These are phyloP conservation scores for Pisolithus tinctorius DNA, from an alignment of 768 basidiomycete genomes.

Conservation along the genomic window DNA sequence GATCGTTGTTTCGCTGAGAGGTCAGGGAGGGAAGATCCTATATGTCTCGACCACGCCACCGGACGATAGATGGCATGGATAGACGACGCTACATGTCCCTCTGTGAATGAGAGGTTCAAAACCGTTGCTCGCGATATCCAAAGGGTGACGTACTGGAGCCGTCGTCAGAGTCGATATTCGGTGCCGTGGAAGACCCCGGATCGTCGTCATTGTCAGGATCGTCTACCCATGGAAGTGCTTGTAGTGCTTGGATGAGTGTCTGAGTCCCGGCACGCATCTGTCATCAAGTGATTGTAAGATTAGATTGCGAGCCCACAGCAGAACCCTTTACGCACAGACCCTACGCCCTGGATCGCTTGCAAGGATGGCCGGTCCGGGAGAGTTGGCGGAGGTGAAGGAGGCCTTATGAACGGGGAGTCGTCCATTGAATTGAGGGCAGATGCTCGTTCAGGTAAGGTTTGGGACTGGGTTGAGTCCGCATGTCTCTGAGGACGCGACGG, in stretches of 20 bases:
- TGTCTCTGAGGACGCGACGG: constrained; percentile 12
- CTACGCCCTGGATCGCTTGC: constrained; percentile 55
- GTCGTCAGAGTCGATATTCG: constrained; percentile 47
- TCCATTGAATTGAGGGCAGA: constrained; percentile 25
- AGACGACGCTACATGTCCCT: constrained; percentile 63
- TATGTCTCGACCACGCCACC: constrained; percentile 57
- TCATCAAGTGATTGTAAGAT: constrained; percentile 5
- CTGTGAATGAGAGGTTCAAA: constrained; percentile 20
- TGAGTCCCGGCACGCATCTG: constrained; percentile 88
- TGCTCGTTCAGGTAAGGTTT: constrained; percentile 2
- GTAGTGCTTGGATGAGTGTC: constrained; percentile 82
- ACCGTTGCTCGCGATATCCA: not conserved
- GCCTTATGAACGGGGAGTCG: constrained; percentile 66
- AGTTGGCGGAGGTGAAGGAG: constrained; percentile 56
- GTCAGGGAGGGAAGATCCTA: constrained; percentile 17
- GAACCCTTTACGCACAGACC: constrained; percentile 49
- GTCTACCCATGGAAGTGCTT: constrained; percentile 75
- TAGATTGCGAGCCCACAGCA: not conserved
- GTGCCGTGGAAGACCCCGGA: constrained; percentile 33
- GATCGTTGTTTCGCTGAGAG: constrained; percentile 7
- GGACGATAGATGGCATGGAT: constrained; percentile 86
- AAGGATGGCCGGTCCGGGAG: constrained; percentile 38
- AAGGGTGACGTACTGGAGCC: constrained; percentile 38
- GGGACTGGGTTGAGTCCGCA: constrained; percentile 1
- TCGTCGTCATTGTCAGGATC: constrained; percentile 67